Evolutionary conservation across 2,329 filamentous ascomycete genomes (phyloP).

Genomic region (Calonectria multiphialidica): DNA sequence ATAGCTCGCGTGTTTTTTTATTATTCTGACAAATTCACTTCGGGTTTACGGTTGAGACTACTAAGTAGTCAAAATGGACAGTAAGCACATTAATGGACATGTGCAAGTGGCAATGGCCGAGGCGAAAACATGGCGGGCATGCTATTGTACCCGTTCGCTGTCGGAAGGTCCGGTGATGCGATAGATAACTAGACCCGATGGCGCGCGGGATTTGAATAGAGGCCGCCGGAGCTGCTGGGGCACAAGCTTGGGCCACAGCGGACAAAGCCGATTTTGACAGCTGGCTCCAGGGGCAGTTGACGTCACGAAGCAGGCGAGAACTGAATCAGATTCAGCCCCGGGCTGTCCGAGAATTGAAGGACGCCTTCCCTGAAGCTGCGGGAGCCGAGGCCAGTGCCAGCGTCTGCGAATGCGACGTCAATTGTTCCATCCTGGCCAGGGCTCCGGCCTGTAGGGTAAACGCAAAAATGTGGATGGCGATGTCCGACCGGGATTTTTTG

Average conservation of each 20-base stretch:
- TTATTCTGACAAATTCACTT: too few species aligned
- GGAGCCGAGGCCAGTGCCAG: background rate
- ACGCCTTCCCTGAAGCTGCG: slow-evolving; percentile 13
- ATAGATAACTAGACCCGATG: background rate
- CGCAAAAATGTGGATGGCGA: background rate
- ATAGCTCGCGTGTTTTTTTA: too few species aligned
- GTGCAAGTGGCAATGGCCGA: background rate
- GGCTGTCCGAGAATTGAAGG: slow-evolving; percentile 1
- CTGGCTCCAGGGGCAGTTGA: background rate
- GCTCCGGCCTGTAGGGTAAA: slow-evolving; percentile 12
- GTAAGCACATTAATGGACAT: background rate
- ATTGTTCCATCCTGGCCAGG: background rate
- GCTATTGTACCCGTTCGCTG: background rate
- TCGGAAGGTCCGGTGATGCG: slow-evolving; percentile 14
- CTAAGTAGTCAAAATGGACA: background rate
- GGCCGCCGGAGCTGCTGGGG: slow-evolving; percentile 1
- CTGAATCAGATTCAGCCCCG: slow-evolving; percentile 4
- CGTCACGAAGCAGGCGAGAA: background rate
- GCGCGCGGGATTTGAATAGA: slow-evolving; percentile 5
- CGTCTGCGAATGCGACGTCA: background rate
- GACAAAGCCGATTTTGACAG: background rate
- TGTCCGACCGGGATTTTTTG: background rate
- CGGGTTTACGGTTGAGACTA: too few species aligned
- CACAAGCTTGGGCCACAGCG: background rate
- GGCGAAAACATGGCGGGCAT: background rate